Base-by-base conservation (phyloP, 441 rosid species). In the Adansonia rubrostipa region DNA sequence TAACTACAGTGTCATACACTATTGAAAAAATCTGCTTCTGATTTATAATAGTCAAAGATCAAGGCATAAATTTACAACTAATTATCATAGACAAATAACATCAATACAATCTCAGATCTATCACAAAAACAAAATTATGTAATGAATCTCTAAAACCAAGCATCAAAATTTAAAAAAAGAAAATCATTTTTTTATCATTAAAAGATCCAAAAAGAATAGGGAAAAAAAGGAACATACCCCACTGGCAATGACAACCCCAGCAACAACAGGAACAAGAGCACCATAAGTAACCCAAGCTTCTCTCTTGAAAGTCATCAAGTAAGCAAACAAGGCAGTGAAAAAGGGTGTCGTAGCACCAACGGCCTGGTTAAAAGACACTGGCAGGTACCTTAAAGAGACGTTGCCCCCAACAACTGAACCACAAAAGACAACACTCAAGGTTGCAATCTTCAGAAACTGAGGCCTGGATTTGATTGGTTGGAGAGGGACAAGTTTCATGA, bases 271-370 rank as follows among this genome's bases (percentile, higher is more conserved):
- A n/a, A 96, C 92, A 9, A 96, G 94, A 76, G 97, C 91, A 74
- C 82, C 88, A 61, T 93, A 96, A 58, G 97, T 93, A 79, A 96
- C 74, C 97, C 98, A 93, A 79, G 97, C 97, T 80, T 95, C 99
- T 78, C 97, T 83, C 89, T 92, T 93, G 77, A 95, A 81, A 40
- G 96, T 95, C 86, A 93, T 86, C 47, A 91, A 77, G 80, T 91
- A 95, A 54, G 99, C 97, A 63, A 93, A 95, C 15, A 95, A 77
- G 9, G 98, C 98, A 3, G 99, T 95, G 84, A 95, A 95, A 77
- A 95, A 93, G 0, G 99, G 99, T 0, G 96, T 93, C 8, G 99
- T 95, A 19, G 98, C 98, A 57, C 99, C 98, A 15, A 95, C 98
- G 13, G 97, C 99, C 85, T 95, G 97, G 73, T 95, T 95, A 77